A percentile compares a stretch with the other conserved stretches of the same genome.
These are phyloP conservation scores for Miscanthus lutarioriparius DNA, from an alignment of 176 grass and related monocot genomes.

Conservation along the genomic window DNA sequence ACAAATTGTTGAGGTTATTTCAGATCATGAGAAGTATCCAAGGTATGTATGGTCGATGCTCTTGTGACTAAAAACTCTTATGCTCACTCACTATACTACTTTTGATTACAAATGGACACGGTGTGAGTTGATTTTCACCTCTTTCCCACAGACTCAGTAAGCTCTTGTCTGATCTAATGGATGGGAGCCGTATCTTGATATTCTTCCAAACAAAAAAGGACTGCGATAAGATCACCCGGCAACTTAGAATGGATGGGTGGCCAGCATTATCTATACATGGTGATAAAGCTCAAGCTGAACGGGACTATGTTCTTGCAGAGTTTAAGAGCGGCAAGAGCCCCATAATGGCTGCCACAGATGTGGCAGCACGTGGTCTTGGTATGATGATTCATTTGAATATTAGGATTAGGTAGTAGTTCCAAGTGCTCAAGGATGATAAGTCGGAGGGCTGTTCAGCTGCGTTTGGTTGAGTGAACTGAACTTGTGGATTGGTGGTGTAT, in stretches of 20 bases:
- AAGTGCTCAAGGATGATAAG: constrained; percentile 71
- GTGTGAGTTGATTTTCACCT: constrained; percentile 24
- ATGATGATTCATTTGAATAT: constrained; percentile 81
- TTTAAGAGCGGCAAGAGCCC: constrained; percentile 96
- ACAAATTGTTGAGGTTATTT: constrained; percentile 90
- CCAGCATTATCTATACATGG: constrained; percentile 97
- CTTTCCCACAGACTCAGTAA: constrained; percentile 69
- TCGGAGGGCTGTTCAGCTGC: constrained; percentile 86
- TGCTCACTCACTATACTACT: neutral
- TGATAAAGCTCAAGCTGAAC: constrained; percentile 94
- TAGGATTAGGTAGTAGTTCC: constrained; percentile 58
- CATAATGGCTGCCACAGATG: constrained; percentile 98
- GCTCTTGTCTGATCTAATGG: constrained; percentile 84
- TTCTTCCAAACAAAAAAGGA: constrained; percentile 99
- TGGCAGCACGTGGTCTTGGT: constrained; percentile 99
- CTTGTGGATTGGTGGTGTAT: constrained; percentile 90
- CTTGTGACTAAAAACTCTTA: neutral
- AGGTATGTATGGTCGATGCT: constrained; percentile 44
- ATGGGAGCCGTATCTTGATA: constrained; percentile 86
- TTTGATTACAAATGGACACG: constrained; percentile 10
- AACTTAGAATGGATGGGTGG: constrained; percentile 99
- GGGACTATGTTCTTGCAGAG: constrained; percentile 91
- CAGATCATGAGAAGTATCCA: constrained; percentile 88
- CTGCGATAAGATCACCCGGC: constrained; percentile 87
- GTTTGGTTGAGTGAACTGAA: constrained; percentile 90